Evolutionary conservation across 1,284 basidiomycete species (phyloP).

Genomic region (Austroboletus novae-zelandiae): DNA sequence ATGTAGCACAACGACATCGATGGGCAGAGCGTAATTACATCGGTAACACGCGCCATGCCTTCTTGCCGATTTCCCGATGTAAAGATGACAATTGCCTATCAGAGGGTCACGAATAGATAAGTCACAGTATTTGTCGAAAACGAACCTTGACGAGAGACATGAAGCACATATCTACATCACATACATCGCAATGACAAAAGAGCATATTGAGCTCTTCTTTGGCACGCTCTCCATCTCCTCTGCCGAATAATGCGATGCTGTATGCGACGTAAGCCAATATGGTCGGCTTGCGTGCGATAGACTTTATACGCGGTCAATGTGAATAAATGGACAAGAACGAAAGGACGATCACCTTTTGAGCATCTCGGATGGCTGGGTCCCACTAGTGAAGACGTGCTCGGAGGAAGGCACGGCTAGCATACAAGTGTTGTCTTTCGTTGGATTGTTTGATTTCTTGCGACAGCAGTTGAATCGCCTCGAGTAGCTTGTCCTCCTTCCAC

Average conservation of each 20-base stretch:
- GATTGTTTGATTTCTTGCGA: background rate
- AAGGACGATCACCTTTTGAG: background rate
- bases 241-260: background rate
- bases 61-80: background rate
- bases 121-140: background rate
- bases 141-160: background rate
- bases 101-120: background rate
- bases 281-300: background rate
- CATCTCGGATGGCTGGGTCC: background rate
- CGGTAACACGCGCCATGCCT: background rate
- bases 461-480: background rate
- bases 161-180: too few relatives aligned
- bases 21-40: background rate
- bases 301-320: background rate
- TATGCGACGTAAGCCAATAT: background rate
- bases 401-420: background rate
- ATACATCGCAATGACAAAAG: background rate
- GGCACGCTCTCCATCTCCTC: background rate
- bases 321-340: background rate
- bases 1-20: background rate
- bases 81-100: background rate
- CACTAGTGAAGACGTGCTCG: background rate
- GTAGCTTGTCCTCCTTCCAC: background rate
- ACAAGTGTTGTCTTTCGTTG: background rate
- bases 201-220: background rate